These are phyloP conservation scores for Sherardia arvensis DNA, from an alignment of 257 asterid genomes.

Conservation along the genomic window DNA sequence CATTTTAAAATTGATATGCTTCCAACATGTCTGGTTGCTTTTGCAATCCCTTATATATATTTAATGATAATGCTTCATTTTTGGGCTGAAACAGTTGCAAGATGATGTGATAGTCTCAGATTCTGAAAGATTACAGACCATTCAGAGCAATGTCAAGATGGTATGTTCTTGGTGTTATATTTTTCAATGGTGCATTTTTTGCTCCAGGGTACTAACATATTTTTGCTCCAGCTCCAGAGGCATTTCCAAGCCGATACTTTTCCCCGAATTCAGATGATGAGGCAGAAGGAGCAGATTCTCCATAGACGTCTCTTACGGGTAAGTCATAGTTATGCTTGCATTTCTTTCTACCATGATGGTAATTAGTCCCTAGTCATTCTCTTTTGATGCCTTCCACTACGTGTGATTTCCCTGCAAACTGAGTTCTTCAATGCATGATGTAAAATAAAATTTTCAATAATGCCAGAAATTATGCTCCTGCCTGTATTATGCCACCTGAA, in stretches of 20 bases:
- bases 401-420: not conserved
- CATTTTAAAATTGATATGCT: not conserved
- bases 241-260: slow-evolving; percentile 88
- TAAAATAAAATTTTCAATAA: not conserved
- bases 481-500: not conserved
- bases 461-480: not conserved
- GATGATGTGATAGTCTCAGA: slow-evolving; percentile 84
- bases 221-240: slow-evolving; percentile 64
- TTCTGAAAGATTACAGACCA: slow-evolving; percentile 80
- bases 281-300: slow-evolving; percentile 86
- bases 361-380: not conserved
- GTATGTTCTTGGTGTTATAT: slow-evolving; percentile 28
- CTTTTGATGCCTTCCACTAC: not conserved
- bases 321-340: slow-evolving; percentile 2
- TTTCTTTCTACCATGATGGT: not conserved
- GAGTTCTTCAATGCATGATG: not conserved
- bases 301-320: slow-evolving; percentile 94
- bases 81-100: slow-evolving; percentile 60
- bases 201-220: not conserved
- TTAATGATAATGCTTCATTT: slow-evolving; percentile 12
- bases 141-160: slow-evolving; percentile 88
- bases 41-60: slow-evolving; percentile 4
- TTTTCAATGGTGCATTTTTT: not conserved
- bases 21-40: slow-evolving; percentile 3
- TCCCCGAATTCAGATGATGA: slow-evolving; percentile 87